These are phyloP conservation scores for Globisporangium emineosum DNA, from an alignment of 352 stramenopile species.

Conservation along the genomic window DNA sequence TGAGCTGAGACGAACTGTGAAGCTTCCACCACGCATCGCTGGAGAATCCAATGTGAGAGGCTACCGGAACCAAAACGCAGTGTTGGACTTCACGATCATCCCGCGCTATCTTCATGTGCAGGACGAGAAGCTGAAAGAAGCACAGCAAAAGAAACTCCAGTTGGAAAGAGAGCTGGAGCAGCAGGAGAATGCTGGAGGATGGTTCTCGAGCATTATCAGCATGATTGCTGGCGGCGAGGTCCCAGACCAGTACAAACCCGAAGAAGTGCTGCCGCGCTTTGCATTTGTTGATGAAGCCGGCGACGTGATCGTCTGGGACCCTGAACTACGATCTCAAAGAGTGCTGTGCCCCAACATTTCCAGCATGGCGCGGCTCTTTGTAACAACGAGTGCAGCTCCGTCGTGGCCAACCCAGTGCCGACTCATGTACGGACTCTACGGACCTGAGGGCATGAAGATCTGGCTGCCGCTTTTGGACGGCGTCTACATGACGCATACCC, in stretches of 20 bases:
- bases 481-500: conserved; percentile 60
- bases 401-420: conserved; percentile 62
- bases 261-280: conserved; percentile 69
- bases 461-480: conserved; percentile 79
- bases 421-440: conserved; percentile 71
- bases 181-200: conserved; percentile 39
- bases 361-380: conserved; percentile 51
- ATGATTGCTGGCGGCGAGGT: conserved; percentile 62
- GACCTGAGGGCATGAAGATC: conserved; percentile 63
- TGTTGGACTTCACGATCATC: conserved; percentile 51
- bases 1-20: conserved; percentile 41
- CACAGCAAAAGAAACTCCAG: conserved; percentile 31
- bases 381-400: conserved; percentile 33
- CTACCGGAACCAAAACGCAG: conserved; percentile 8
- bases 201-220: conserved; percentile 60
- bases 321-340: conserved; percentile 61
- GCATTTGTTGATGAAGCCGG: conserved; percentile 47
- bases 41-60: conserved; percentile 7
- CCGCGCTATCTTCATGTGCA: conserved; percentile 58
- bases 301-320: conserved; percentile 77
- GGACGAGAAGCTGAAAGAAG: conserved; percentile 30
- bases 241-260: conserved; percentile 64
- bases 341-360: conserved; percentile 69
- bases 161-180: conserved; percentile 39
- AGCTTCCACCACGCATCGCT: conserved; percentile 37